Percentiles rank a stretch among this genome's conserved stretches.
These are phyloP conservation scores for Centrapalus pauciflorus DNA, from an alignment of 129 eudicot genomes.

Conservation along the genomic window DNA sequence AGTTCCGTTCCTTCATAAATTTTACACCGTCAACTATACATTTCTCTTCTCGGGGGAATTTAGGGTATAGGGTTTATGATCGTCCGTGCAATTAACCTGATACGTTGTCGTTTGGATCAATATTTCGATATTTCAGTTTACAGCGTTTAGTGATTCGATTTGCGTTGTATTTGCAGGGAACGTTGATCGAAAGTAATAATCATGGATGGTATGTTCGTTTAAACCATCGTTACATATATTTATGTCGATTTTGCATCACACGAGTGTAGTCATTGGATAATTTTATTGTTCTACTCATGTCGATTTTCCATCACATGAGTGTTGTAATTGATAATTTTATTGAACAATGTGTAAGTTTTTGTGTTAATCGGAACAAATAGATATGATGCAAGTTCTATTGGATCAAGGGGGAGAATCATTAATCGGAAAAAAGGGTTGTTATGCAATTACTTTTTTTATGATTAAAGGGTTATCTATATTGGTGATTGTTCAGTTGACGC, in stretches of 20 bases:
- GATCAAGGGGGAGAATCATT: background rate
- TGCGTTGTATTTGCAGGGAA: constrained; percentile 21
- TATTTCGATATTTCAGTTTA: background rate
- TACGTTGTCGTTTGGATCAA: background rate
- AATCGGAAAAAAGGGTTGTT: background rate
- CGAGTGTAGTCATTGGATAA: background rate
- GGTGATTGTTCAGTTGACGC: constrained; percentile 58
- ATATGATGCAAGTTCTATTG: background rate
- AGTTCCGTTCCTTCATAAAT: background rate
- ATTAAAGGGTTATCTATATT: background rate
- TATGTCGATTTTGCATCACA: background rate
- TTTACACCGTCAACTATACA: background rate
- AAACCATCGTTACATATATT: background rate
- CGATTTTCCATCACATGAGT: background rate
- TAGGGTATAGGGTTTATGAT: constrained; percentile 20
- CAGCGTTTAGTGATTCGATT: constrained; percentile 2
- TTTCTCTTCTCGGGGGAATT: background rate
- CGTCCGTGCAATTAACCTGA: background rate
- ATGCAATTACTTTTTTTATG: background rate
- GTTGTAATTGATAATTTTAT: background rate
- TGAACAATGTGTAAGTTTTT: background rate
- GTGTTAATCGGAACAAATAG: background rate
- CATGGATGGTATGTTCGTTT: constrained; percentile 29
- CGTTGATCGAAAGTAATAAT: constrained; percentile 1
- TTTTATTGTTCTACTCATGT: background rate